Evolutionary conservation across 345 rosid species (phyloP).

Genomic region (Euclidium syriacum): DNA sequence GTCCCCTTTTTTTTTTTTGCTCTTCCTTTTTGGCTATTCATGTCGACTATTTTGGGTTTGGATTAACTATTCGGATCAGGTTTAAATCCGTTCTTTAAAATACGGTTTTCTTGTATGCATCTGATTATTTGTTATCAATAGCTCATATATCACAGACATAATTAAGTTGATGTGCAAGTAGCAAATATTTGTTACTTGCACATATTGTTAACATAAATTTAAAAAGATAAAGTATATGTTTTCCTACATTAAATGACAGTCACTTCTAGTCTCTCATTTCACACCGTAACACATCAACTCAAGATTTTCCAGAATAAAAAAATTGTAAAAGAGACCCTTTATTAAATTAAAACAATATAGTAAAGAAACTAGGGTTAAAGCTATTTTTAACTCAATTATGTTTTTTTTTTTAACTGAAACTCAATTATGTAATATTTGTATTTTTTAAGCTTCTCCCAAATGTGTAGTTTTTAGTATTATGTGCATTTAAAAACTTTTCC

Average conservation of each 20-base stretch:
- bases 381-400: too few relatives aligned
- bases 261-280: background rate
- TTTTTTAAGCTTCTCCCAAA: too few relatives aligned
- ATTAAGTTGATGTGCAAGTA: constrained; percentile 9
- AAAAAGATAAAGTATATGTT: background rate
- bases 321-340: background rate
- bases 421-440: too few relatives aligned
- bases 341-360: background rate
- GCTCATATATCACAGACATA: background rate
- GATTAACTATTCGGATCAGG: background rate
- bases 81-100: too few relatives aligned
- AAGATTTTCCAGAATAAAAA: background rate
- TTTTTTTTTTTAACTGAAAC: too few relatives aligned
- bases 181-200: constrained; percentile 21
- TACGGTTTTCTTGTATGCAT: background rate
- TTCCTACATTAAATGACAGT: background rate
- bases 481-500: too few relatives aligned
- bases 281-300: constrained; percentile 8
- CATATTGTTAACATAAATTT: constrained; percentile 1
- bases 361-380: background rate
- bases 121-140: background rate
- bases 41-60: background rate
- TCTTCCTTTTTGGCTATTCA: background rate
- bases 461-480: too few relatives aligned
- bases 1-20: background rate